Conservation (phyloP, 352 stramenopile genomes). For the Albugo candida region DNA sequence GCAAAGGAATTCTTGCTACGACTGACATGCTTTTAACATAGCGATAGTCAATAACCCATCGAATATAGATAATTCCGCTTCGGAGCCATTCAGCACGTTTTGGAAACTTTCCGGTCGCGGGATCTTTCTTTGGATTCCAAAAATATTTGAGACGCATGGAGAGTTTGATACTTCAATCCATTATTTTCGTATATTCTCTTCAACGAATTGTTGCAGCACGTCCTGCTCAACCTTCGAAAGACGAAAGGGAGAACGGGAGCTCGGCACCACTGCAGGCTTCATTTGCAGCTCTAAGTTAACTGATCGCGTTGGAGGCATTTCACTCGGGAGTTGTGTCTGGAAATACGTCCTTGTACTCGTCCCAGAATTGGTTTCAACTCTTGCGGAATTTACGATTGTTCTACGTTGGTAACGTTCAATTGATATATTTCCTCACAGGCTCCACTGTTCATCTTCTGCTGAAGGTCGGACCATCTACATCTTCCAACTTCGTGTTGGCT, state of each 20-base stretch:
- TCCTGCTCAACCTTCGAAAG: conserved; percentile 7
- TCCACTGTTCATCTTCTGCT: background rate
- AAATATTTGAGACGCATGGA: conserved; percentile 12
- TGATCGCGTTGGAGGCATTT: background rate
- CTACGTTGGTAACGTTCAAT: conserved; percentile 1
- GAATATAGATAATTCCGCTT: conserved; percentile 2
- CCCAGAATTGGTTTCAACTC: background rate
- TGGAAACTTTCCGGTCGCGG: conserved; percentile 3
- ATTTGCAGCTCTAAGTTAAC: conserved; percentile 8
- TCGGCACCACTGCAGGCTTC: conserved; percentile 7
- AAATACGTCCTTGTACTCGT: conserved; percentile 3
- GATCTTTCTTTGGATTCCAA: conserved; percentile 13
- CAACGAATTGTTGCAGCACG: conserved; percentile 1
- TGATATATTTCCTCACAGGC: conserved; percentile 1
- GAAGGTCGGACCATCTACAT: background rate
- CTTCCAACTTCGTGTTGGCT: background rate
- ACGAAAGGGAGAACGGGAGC: conserved; percentile 3
- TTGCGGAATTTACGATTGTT: background rate
- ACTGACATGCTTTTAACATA: conserved; percentile 8
- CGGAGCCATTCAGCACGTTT: conserved; percentile 6
- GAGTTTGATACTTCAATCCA: conserved; percentile 11
- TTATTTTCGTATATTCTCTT: conserved; percentile 3
- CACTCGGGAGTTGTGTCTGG: conserved; percentile 3
- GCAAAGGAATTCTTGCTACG: conserved; percentile 10
- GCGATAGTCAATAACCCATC: conserved; percentile 7